Evolutionary conservation across 129 eudicot genomes (phyloP).

Genomic region (carrot (Daucus carota)): DNA sequence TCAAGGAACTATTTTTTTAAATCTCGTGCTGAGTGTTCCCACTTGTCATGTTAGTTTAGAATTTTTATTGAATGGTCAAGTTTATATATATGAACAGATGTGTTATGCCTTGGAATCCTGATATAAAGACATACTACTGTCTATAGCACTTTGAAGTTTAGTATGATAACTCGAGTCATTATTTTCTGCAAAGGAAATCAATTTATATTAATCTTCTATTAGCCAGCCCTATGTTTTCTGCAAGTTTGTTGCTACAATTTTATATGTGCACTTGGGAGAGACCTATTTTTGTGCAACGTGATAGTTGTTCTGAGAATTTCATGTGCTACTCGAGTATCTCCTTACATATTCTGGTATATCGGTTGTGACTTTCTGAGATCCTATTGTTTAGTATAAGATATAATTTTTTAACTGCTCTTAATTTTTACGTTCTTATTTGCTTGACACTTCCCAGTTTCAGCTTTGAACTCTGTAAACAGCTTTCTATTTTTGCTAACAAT

Average conservation of each 20-base stretch:
- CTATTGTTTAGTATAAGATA: no score
- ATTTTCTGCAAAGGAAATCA: neutral
- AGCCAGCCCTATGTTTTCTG: neutral
- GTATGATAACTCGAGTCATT: neutral
- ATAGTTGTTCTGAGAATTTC: no score
- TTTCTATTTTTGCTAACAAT: slow-evolving; percentile 23
- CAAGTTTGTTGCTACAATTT: neutral
- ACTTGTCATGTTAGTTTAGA: neutral
- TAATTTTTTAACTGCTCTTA: no score
- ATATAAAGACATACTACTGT: neutral
- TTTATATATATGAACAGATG: neutral
- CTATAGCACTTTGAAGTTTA: neutral
- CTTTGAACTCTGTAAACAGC: neutral
- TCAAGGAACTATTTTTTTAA: neutral
- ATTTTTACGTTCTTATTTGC: neutral
- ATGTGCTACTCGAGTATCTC: no score
- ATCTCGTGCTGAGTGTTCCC: neutral
- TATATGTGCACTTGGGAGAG: neutral
- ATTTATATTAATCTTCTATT: neutral
- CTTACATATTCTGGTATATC: no score
- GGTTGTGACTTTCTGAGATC: no score
- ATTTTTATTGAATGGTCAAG: neutral
- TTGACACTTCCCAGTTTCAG: neutral
- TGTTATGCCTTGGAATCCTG: neutral
- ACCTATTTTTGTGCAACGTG: no score